A percentile compares a stretch with the other conserved stretches of the same genome.
Evolutionary conservation across 2,329 filamentous ascomycete species (phyloP).

Genomic region (Ploettnerulaceae sp.): DNA sequence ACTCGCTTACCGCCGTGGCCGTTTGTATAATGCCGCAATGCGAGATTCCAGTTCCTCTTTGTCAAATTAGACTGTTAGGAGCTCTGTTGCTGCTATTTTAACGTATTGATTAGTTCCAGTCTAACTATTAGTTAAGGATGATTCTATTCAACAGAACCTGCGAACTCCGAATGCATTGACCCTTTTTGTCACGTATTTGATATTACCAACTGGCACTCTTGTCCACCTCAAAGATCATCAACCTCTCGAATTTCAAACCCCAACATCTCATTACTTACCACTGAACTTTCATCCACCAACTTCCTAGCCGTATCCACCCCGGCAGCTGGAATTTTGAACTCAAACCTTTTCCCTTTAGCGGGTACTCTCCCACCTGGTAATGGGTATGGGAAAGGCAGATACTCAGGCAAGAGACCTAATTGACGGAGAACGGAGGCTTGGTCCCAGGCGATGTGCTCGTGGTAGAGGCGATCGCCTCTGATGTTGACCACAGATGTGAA

Average conservation of each 20-base stretch:
- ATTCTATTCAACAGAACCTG: too few species aligned
- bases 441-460: slow-evolving; percentile 70
- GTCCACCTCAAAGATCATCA: slow-evolving; percentile 25
- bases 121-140: too few species aligned
- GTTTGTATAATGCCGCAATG: too few species aligned
- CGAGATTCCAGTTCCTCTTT: too few species aligned
- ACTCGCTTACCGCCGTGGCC: too few species aligned
- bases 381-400: slow-evolving; percentile 43
- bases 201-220: background rate
- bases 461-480: slow-evolving; percentile 61
- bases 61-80: too few species aligned
- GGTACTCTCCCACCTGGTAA: slow-evolving; percentile 35
- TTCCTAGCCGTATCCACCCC: slow-evolving; percentile 49
- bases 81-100: too few species aligned
- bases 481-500: slow-evolving; percentile 63
- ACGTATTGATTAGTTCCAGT: too few species aligned
- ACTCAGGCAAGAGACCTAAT: slow-evolving; percentile 48
- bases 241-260: slow-evolving; percentile 27
- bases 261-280: slow-evolving; percentile 51
- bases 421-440: slow-evolving; percentile 59
- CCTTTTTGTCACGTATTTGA: background rate
- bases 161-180: too few species aligned
- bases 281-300: slow-evolving; percentile 46
- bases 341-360: slow-evolving; percentile 36
- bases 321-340: slow-evolving; percentile 57